Evolutionary conservation across 768 basidiomycete genomes (phyloP).

Genomic region (Leccinum ochraceum): DNA sequence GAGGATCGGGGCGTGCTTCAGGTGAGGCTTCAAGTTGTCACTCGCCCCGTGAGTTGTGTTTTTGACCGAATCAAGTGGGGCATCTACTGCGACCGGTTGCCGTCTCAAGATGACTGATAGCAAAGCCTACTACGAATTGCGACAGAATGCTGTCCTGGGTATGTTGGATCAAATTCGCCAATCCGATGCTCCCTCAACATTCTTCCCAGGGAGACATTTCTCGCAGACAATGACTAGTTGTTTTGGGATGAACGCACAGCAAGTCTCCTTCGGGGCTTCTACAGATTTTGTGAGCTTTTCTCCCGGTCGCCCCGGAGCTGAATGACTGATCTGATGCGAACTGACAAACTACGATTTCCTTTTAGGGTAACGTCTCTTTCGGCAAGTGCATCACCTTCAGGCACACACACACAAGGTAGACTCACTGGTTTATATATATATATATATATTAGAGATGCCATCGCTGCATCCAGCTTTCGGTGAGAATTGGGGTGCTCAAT

Average conservation of each 20-base stretch:
- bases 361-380: conserved; percentile 74
- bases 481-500: conserved; percentile 29
- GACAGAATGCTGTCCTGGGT: conserved; percentile 60
- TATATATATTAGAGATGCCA: conserved; percentile 49
- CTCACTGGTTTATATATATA: conserved; percentile 11
- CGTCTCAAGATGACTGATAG: conserved; percentile 45
- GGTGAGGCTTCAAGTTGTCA: conserved; percentile 44
- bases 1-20: conserved; percentile 68
- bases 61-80: conserved; percentile 49
- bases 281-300: conserved; percentile 71
- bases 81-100: conserved; percentile 63
- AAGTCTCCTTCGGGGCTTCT: conserved; percentile 52
- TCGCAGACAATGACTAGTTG: conserved; percentile 43
- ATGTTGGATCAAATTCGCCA: conserved; percentile 18
- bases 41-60: background rate
- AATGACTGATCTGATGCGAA: background rate
- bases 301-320: background rate
- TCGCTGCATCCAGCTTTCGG: conserved; percentile 65
- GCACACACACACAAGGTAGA: conserved; percentile 9
- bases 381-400: conserved; percentile 41
- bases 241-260: conserved; percentile 44
- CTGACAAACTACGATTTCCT: conserved; percentile 19
- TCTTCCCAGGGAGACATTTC: conserved; percentile 51
- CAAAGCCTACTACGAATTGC: conserved; percentile 53
- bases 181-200: conserved; percentile 5